These are phyloP conservation scores for Kalaharituber pfeilii DNA, from an alignment of 2,329 filamentous ascomycete species.

Conservation along the genomic window DNA sequence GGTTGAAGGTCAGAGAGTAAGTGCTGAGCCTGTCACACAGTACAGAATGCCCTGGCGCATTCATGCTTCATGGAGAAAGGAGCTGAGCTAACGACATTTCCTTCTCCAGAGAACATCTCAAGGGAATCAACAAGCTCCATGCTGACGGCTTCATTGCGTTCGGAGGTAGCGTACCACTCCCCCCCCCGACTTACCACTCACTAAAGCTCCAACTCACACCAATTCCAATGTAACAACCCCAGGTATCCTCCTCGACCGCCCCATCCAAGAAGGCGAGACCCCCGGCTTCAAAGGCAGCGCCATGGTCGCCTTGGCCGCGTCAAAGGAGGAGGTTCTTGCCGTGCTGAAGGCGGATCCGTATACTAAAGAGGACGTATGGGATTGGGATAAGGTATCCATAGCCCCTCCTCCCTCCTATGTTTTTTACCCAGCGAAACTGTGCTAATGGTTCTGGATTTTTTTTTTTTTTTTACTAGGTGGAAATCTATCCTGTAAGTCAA, in stretches of 20 bases:
- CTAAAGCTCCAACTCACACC: neutral
- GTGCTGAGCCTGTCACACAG: no score
- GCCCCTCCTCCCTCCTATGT: neutral
- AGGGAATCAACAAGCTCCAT: conserved; percentile 20
- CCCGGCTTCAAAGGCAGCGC: conserved; percentile 10
- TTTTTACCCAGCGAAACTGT: neutral
- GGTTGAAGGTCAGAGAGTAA: conserved; percentile 30
- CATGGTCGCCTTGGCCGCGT: conserved; percentile 8
- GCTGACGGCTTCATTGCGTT: conserved; percentile 11
- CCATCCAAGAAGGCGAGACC: neutral
- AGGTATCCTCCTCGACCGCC: conserved; percentile 9
- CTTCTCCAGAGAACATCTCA: conserved; percentile 18
- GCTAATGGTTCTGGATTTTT: neutral
- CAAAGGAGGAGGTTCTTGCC: conserved; percentile 12
- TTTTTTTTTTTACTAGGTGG: neutral
- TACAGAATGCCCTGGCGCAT: no score
- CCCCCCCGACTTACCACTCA: neutral
- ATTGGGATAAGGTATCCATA: conserved; percentile 28
- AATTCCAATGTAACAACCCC: no score
- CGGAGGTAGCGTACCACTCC: conserved; percentile 8
- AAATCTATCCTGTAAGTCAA: neutral
- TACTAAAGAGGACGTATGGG: conserved; percentile 28
- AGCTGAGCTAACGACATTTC: no score
- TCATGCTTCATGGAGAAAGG: no score
- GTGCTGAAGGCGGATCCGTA: conserved; percentile 16